These are phyloP conservation scores for Lachancea fermentati DNA, from an alignment of 805 yeast genomes.

Conservation along the genomic window DNA sequence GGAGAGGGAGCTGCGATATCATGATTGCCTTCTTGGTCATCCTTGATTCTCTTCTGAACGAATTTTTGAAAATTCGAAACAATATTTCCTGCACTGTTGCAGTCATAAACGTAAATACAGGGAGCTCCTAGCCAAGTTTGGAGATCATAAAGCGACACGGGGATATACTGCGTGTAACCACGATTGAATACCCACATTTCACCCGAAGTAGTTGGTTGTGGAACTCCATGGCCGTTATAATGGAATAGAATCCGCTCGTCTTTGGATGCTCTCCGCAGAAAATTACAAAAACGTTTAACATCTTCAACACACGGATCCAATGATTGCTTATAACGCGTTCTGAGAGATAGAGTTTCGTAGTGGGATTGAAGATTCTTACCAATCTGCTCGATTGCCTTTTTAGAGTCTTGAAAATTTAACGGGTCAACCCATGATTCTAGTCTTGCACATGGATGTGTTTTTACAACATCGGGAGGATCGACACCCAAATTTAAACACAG, in stretches of 20 bases:
- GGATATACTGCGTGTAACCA: slow-evolving; percentile 95
- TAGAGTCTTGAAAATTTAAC: slow-evolving; percentile 68
- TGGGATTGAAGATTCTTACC: slow-evolving; percentile 85
- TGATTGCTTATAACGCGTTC: slow-evolving; percentile 86
- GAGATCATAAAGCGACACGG: slow-evolving; percentile 88
- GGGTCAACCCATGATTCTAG: slow-evolving; percentile 95
- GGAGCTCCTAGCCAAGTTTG: slow-evolving; percentile 99
- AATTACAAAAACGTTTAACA: slow-evolving; percentile 83
- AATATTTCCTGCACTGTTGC: slow-evolving; percentile 91
- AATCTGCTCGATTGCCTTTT: slow-evolving; percentile 84
- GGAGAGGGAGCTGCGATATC: slow-evolving; percentile 40
- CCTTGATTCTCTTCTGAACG: slow-evolving; percentile 83
- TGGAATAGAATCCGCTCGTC: slow-evolving; percentile 92
- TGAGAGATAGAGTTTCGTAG: slow-evolving; percentile 79
- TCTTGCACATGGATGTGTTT: slow-evolving; percentile 89
- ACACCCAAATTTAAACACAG: slow-evolving; percentile 89
- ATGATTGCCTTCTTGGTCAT: slow-evolving; percentile 59
- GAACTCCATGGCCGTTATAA: slow-evolving; percentile 98
- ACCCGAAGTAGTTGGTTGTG: slow-evolving; percentile 92
- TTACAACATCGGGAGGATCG: slow-evolving; percentile 93
- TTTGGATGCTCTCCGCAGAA: slow-evolving; percentile 81
- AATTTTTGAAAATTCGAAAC: slow-evolving; percentile 83
- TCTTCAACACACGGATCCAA: slow-evolving; percentile 96
- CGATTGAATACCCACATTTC: slow-evolving; percentile 98
- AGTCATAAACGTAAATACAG: slow-evolving; percentile 89